Evolutionary conservation across 192 early-diverging fungal species (phyloP), one percentile per base, ranked within the genome.

Genomic region (Thamnidium elegans): DNA sequence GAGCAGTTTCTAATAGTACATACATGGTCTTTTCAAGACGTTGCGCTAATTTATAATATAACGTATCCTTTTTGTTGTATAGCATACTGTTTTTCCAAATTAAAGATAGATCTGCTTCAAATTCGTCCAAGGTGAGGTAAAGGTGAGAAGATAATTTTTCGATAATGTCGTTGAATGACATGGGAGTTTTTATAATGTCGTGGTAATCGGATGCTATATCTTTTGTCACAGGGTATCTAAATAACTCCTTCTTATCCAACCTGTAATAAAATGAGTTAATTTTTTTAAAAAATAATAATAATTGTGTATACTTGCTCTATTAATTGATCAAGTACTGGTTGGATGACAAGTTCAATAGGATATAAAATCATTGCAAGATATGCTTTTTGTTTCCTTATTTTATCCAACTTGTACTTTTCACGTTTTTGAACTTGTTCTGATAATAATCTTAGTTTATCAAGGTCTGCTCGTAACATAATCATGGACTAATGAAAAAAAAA

Each of bases 381-480:
- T 26, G 82, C 81, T 9, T 79, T 78, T 64, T 89, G 84, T 23
- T 83, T 71, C 8, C 83, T 72, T 13, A 80, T 79, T 19, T 79
- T 66, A 48, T 79, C 73, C 34, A 92, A 75, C 63, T 92, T 91
- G 48, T 83, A 83, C 36, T 86, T 79, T 61, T 92, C 90, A 0
- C 90, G 77, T 19, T 86, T 80, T 14, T 87, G 79, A 14, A 97
- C 90, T 34, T 90, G 78, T 52, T 95, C 93, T 6, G 83, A 80
- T 62, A 96, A 77, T 73, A 93, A 83, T 20, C 97, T 86, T 20
- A 95, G 86, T 20, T 86, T 82, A 75, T 99, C 97, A 11, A 99
- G 78, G 77, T 95, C 94, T 30, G 86, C 87, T 20, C 96, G 90
- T 30, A 91, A 62, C 0, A 67, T 73, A 10, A 65, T 71, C 60